Percentiles rank a stretch among this genome's conserved stretches.
Evolutionary conservation across 805 yeast species (phyloP).

Genomic region (Hanseniaspora nectarophila): DNA sequence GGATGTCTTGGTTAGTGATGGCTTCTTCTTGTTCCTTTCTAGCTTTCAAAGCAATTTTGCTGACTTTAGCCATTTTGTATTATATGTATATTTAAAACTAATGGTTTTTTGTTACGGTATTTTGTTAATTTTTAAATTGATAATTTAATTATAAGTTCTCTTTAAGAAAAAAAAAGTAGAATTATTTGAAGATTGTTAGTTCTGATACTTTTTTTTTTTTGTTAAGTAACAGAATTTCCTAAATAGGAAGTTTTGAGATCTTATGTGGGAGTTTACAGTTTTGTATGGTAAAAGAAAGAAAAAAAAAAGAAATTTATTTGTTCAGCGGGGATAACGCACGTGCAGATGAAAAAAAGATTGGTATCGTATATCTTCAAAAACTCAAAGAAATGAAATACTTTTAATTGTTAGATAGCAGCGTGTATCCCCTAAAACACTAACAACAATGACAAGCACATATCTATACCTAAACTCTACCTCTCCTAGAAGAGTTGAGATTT

Average conservation of each 20-base stretch:
- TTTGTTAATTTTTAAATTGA: too few relatives aligned
- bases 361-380: too few relatives aligned
- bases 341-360: too few relatives aligned
- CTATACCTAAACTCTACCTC: constrained; percentile 71
- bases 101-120: background rate
- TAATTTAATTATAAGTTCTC: too few relatives aligned
- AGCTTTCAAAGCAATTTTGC: constrained; percentile 11
- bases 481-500: constrained; percentile 65
- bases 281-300: background rate
- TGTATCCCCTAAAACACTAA: too few relatives aligned
- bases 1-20: constrained; percentile 17
- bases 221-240: background rate
- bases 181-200: background rate
- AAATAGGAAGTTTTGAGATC: background rate
- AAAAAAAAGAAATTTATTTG: background rate
- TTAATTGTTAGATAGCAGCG: too few relatives aligned
- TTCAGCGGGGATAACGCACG: background rate
- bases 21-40: constrained; percentile 15
- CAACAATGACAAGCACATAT: constrained; percentile 26
- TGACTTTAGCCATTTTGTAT: constrained; percentile 8
- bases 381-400: background rate
- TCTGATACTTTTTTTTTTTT: background rate
- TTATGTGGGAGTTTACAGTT: too few relatives aligned
- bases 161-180: background rate
- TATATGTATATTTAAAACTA: background rate